Percentiles rank a stretch among this genome's conserved stretches.
phyloP scores from a whole-genome alignment of 495 filamentous ascomycete species.

The Aspergillus panamensis region DNA sequence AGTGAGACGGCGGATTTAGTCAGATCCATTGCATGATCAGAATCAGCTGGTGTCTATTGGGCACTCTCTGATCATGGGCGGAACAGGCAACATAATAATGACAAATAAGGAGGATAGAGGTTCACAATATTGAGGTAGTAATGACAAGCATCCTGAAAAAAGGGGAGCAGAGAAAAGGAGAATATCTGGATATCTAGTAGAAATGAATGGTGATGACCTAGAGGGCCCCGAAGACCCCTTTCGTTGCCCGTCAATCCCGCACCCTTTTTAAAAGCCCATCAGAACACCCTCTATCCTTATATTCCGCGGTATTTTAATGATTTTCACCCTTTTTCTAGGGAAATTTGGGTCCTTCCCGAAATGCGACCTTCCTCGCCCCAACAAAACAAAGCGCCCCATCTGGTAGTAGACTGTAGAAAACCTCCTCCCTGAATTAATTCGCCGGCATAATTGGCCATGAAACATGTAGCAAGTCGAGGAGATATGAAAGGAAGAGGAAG shows the following conservation, averaged over 20 bases:
- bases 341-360: not conserved
- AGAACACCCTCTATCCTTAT: slow-evolving; percentile 4
- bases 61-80: not conserved
- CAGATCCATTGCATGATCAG: slow-evolving; percentile 1
- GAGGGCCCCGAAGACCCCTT: slow-evolving; percentile 2
- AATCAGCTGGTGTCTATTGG: not conserved
- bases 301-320: not conserved
- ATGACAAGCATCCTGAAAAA: slow-evolving; percentile 7
- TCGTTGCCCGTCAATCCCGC: slow-evolving; percentile 5
- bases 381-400: slow-evolving; percentile 1
- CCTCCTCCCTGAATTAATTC: not conserved
- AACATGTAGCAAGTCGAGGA: slow-evolving; percentile 11
- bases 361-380: not conserved
- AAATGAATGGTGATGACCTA: slow-evolving; percentile 8
- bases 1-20: not conserved
- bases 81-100: slow-evolving; percentile 7
- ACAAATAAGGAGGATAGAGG: not conserved
- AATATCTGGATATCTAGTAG: slow-evolving; percentile 13
- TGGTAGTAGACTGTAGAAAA: not conserved
- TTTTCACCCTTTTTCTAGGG: not conserved
- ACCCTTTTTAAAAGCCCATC: not conserved
- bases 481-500: slow-evolving; percentile 1
- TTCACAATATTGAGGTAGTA: not conserved
- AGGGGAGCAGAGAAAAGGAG: not conserved
- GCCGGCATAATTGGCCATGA: slow-evolving; percentile 5